Base-by-base conservation (phyloP, 2,329 filamentous ascomycete genomes). In the Exophiala alcalophila region DNA sequence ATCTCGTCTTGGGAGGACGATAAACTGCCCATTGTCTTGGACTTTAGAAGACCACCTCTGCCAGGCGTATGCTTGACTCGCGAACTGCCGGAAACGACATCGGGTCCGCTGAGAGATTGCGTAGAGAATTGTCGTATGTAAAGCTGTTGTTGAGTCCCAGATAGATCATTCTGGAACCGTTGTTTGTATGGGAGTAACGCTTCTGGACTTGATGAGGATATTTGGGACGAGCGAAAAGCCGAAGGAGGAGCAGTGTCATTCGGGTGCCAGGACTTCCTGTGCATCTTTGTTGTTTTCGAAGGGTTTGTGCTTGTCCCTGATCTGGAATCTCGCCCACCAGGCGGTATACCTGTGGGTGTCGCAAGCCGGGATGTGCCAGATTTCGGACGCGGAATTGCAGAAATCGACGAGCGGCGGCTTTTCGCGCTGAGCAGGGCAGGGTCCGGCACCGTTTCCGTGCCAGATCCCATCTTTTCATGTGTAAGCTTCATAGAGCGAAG, bases 21-120 rank as follows among this genome's bases (percentile, higher is more conserved):
- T 12, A 50, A 29, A 34, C 30, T 47, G 21, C 15, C 21, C 24
- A 48, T 37, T 5, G 50, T 53, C 37, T 42, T 53, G 21, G 47
- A 50, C 23, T 50, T 47, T 12, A 40, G 43, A 19, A 53, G 39
- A 8, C 14, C 32, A n/a, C 18, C 20, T 15, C 28, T 35, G 14
- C 32, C 21, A 14, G 36, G 26, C 8, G 12, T 11, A 25, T 41
- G 28, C 14, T 29, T 36, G n/a, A 37, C 15, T 1, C 41, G 40
- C 20, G 33, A 28, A 28, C 11, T 18, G 7, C 25, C 15, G 16
- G 20, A 14, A 28, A 29, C 18, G 6, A 11, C 14, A 5, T 39
- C 28, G 12, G 33, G 44, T 2, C 19, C 24, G 20, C 19, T 16
- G 10, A 43, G 20, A 12, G 44, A 52, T 4, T 42, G 34, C 11